Evolutionary conservation across 1,284 basidiomycete species (phyloP), one percentile per base, ranked within the genome.

Genomic region (Pholiota adiposa): DNA sequence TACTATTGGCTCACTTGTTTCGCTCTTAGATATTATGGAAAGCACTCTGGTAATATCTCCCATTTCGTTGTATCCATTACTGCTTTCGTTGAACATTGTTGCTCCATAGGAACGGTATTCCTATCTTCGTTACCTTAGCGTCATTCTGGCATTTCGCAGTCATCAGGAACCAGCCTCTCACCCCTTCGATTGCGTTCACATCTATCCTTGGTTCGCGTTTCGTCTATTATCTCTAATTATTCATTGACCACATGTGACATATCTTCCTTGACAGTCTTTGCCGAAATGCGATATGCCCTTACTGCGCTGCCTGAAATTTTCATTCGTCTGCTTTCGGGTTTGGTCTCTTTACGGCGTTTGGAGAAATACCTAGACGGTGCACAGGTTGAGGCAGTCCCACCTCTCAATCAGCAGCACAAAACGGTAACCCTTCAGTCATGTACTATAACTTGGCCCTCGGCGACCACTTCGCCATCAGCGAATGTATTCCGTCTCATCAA

Each of bases 301-400:
- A 94, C 91, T 67, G 89, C 91, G 1, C 82, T 97, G 2, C 95
- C 95, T 0, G 95, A 96, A 73, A 94, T 92, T 0, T 87, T 96
- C 67, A 93, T 97, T 70, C 90, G 92, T 68, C 83, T 92, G 75
- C 80, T 96, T 8, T 93, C 93, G 75, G 88, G 87, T 55, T 83
- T 94, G 56, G 93, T 97, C 19, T 96, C 94, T 3, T 81, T 96
- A 48, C 86, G 92, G 14, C 92, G 95, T 51, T 96, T 97, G 63
- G 94, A 97, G 72, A 95, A 93, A 71, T 97, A 94, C 72, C 83
- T 96, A 41, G 79, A 85, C 50, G 83, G 84, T 7, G 83, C 83
- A 1, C 94, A 96, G 73, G 86, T 96, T 16, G 72, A 80, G 0
- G 72, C 79, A 0, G 86, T 89, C 4, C 80, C 81, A 14, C 83